Evolutionary conservation across 2,329 filamentous ascomycete genomes (phyloP).

Genomic region (Pseudonectria foliicola): DNA sequence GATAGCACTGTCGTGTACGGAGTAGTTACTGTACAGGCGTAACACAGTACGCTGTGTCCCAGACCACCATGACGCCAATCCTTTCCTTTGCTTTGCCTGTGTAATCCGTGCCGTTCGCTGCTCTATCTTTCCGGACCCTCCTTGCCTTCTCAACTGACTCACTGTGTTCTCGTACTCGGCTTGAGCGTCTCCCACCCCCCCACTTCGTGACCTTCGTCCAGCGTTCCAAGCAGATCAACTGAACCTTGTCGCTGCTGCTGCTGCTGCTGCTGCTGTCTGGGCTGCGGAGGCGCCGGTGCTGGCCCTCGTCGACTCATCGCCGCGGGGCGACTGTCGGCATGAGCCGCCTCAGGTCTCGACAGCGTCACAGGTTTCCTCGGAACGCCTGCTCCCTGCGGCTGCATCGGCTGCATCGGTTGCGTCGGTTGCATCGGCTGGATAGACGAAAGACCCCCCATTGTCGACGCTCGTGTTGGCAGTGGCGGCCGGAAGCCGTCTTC

Average conservation of each 20-base stretch:
- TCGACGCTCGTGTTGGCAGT: constrained; percentile 14
- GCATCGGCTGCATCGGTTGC: constrained; percentile 6
- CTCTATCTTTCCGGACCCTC: too few species aligned
- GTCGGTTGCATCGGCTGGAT: constrained; percentile 8
- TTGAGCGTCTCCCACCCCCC: constrained; percentile 51
- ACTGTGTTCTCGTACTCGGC: constrained; percentile 29
- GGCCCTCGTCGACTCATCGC: constrained; percentile 13
- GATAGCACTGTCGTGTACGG: too few species aligned
- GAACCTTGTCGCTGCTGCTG: constrained; percentile 21
- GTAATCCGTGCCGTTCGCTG: too few species aligned
- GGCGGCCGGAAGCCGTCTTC: constrained; percentile 16
- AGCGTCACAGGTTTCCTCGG: constrained; percentile 21
- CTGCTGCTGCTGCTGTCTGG: constrained; percentile 18
- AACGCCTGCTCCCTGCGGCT: constrained; percentile 7
- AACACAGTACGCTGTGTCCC: too few species aligned
- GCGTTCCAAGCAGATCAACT: constrained; percentile 38
- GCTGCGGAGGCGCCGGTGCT: constrained; percentile 8
- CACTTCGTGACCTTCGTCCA: constrained; percentile 42
- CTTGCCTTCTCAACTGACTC: neutral
- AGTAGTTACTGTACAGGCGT: too few species aligned
- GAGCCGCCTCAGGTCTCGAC: constrained; percentile 12
- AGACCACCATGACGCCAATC: too few species aligned
- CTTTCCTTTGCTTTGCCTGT: too few species aligned
- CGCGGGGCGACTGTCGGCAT: constrained; percentile 16
- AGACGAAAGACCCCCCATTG: constrained; percentile 10